Conservation (phyloP, 768 basidiomycete genomes). For the Suillus sp. region DNA sequence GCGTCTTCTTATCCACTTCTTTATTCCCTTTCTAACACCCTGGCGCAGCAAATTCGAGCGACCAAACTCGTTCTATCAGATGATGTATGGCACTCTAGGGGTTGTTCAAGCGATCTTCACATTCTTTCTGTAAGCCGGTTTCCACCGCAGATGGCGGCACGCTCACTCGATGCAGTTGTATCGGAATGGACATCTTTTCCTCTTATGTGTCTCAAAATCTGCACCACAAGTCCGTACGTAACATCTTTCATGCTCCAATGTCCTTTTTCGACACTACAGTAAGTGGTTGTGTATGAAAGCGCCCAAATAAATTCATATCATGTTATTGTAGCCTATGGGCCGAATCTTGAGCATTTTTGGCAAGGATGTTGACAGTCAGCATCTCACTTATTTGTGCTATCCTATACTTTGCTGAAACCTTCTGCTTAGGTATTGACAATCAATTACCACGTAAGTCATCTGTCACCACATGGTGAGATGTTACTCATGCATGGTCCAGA, state of each 20-base stretch:
- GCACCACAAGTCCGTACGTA: conserved; percentile 54
- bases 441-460: conserved; percentile 49
- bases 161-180: conserved; percentile 40
- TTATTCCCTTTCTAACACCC: not conserved
- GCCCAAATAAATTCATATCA: not conserved
- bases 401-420: not conserved
- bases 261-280: conserved; percentile 75
- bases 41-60: conserved; percentile 44
- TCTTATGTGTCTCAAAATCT: conserved; percentile 63
- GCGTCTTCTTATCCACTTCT: conserved; percentile 18
- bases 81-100: conserved; percentile 62
- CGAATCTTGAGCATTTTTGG: conserved; percentile 64
- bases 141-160: not conserved
- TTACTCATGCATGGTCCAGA: conserved; percentile 34
- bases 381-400: not conserved
- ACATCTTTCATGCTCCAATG: conserved; percentile 73
- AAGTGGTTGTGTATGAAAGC: conserved; percentile 10
- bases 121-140: conserved; percentile 50
- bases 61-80: conserved; percentile 63
- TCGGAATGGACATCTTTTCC: conserved; percentile 56
- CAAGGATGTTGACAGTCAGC: conserved; percentile 65
- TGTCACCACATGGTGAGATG: not conserved
- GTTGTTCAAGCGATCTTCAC: conserved; percentile 59
- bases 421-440: conserved; percentile 47
- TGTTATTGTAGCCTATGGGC: conserved; percentile 48